Percentiles rank a stretch among this genome's conserved stretches.
Conservation (phyloP, 495 filamentous ascomycete genomes). For the Aspergillus indologenus region DNA sequence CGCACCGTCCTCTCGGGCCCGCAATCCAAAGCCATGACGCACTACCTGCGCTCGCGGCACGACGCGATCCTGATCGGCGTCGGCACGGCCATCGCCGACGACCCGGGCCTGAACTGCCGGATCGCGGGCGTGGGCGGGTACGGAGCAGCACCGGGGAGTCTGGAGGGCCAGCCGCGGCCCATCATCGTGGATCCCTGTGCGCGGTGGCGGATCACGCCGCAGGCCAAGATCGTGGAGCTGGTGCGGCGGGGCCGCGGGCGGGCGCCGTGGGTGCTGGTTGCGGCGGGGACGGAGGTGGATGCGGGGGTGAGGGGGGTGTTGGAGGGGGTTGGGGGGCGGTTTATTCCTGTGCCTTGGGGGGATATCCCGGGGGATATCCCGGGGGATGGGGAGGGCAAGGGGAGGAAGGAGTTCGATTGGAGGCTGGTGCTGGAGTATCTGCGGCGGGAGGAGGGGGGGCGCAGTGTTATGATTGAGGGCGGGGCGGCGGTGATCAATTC, state of each 20-base stretch:
- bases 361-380: background rate
- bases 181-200: slow-evolving; percentile 72
- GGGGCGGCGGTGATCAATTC: slow-evolving; percentile 77
- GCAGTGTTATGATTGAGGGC: slow-evolving; percentile 85
- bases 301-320: slow-evolving; percentile 33
- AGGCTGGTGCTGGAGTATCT: slow-evolving; percentile 54
- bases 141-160: slow-evolving; percentile 38
- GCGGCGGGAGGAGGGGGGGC: slow-evolving; percentile 48
- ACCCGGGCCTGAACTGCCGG: slow-evolving; percentile 80
- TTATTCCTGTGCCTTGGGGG: slow-evolving; percentile 28
- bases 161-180: slow-evolving; percentile 65
- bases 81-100: slow-evolving; percentile 77
- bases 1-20: slow-evolving; percentile 78
- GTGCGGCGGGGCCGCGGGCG: slow-evolving; percentile 61
- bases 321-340: slow-evolving; percentile 45
- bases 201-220: slow-evolving; percentile 59
- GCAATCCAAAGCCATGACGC: slow-evolving; percentile 85
- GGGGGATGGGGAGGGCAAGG: slow-evolving; percentile 4
- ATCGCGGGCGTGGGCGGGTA: slow-evolving; percentile 54
- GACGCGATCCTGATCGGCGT: slow-evolving; percentile 85
- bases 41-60: slow-evolving; percentile 79
- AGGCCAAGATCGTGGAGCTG: slow-evolving; percentile 62
- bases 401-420: slow-evolving; percentile 52
- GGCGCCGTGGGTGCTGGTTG: slow-evolving; percentile 65
- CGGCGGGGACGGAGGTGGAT: slow-evolving; percentile 18